Conservation (phyloP, 805 yeast genomes). For the Myxozyma neotropica region DNA sequence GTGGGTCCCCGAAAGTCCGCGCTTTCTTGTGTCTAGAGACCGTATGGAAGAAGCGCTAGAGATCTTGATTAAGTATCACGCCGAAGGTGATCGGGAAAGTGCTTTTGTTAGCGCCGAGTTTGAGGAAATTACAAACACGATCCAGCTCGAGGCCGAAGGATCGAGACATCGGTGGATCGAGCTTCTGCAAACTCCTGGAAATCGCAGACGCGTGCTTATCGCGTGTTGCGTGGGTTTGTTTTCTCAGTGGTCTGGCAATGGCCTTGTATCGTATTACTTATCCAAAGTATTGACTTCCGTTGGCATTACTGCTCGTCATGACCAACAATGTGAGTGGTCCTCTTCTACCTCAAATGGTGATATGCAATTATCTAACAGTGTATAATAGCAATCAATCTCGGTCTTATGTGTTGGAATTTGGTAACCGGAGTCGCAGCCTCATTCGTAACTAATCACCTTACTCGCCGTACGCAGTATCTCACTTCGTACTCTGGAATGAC, state of each 20-base stretch:
- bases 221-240: constrained; percentile 43
- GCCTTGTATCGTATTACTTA: constrained; percentile 55
- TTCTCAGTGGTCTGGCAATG: constrained; percentile 54
- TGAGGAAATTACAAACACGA: constrained; percentile 19
- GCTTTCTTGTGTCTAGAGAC: constrained; percentile 50
- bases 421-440: constrained; percentile 41
- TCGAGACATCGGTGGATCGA: constrained; percentile 35
- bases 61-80: constrained; percentile 49
- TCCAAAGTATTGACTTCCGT: constrained; percentile 55
- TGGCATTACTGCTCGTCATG: constrained; percentile 56
- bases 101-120: constrained; percentile 21
- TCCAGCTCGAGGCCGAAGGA: constrained; percentile 12
- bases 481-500: constrained; percentile 41
- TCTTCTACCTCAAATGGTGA: too few relatives aligned
- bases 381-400: constrained; percentile 54
- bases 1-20: constrained; percentile 55
- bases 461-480: constrained; percentile 31
- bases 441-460: constrained; percentile 40
- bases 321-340: constrained; percentile 28
- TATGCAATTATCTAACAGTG: background rate
- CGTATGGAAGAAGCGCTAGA: constrained; percentile 49
- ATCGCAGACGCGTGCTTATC: constrained; percentile 49
- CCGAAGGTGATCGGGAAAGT: constrained; percentile 44
- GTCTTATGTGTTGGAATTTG: constrained; percentile 53
- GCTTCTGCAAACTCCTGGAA: constrained; percentile 41